phyloP scores from a whole-genome alignment of 2,329 filamentous ascomycete genomes.

The Trichocomaceae sp. region DNA sequence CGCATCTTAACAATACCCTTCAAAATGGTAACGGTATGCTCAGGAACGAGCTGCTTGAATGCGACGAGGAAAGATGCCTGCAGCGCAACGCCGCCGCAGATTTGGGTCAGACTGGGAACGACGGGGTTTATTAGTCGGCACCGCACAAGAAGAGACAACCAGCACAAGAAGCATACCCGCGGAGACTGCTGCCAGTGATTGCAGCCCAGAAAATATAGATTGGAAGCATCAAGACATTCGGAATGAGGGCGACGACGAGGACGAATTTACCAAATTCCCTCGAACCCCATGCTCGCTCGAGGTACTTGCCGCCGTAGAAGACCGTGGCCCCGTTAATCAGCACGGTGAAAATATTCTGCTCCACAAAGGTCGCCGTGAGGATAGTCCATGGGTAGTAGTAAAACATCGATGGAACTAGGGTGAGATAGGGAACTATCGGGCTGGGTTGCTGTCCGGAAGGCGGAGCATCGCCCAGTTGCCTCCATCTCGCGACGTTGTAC shows the following conservation, averaged over 20 bases:
- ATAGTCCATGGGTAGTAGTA: conserved; percentile 92
- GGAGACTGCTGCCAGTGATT: conserved; percentile 44
- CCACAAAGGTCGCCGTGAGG: conserved; percentile 75
- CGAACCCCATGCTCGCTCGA: conserved; percentile 93
- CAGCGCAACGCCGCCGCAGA: conserved; percentile 81
- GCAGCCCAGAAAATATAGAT: conserved; percentile 68
- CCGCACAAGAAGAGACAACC: conserved; percentile 15
- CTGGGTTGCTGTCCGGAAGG: conserved; percentile 27
- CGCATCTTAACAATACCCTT: conserved; percentile 81
- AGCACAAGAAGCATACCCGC: conserved; percentile 29
- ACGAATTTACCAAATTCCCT: conserved; percentile 89
- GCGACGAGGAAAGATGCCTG: conserved; percentile 93
- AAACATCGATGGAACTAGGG: conserved; percentile 74
- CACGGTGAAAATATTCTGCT: conserved; percentile 87
- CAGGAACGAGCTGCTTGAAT: conserved; percentile 94
- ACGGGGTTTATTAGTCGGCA: conserved; percentile 21
- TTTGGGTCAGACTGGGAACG: conserved; percentile 61
- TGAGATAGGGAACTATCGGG: conserved; percentile 77
- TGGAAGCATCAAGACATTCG: conserved; percentile 69
- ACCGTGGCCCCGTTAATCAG: conserved; percentile 69
- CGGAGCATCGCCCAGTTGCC: conserved; percentile 61
- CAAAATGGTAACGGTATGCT: conserved; percentile 93
- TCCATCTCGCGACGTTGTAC: conserved; percentile 56
- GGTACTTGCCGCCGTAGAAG: conserved; percentile 87
- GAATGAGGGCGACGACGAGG: conserved; percentile 66